Conservation (phyloP, 192 early-diverging fungal species). For the Podila epigama region DNA sequence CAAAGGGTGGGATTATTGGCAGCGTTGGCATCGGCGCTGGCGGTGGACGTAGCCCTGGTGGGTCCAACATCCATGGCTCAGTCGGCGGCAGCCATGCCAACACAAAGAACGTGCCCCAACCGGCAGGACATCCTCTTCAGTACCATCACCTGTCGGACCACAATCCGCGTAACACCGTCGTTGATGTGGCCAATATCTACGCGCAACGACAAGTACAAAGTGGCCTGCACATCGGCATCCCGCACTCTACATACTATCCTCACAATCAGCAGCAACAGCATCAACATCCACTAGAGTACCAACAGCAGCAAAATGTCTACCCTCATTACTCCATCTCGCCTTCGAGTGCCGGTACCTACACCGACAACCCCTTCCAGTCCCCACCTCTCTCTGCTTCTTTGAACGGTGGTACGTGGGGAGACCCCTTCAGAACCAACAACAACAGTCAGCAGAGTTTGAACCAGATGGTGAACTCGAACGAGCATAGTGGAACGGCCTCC, state of each 20-base stretch:
- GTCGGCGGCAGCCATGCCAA: background rate
- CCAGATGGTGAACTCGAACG: background rate
- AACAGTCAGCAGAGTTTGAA: slow-evolving; percentile 18
- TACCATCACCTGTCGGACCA: background rate
- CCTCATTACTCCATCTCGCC: slow-evolving; percentile 22
- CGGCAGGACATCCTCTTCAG: background rate
- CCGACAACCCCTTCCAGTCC: slow-evolving; percentile 17
- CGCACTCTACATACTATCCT: background rate
- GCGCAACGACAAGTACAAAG: background rate
- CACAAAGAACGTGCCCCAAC: background rate
- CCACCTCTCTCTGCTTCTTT: slow-evolving; percentile 10
- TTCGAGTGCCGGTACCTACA: slow-evolving; percentile 2
- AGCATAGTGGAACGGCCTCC: background rate
- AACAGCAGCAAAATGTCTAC: background rate
- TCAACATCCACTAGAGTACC: background rate
- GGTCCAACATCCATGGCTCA: slow-evolving; percentile 1
- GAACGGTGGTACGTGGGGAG: background rate
- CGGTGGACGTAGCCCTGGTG: slow-evolving; percentile 16
- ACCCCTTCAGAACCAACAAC: slow-evolving; percentile 26
- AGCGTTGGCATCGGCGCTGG: slow-evolving; percentile 14
- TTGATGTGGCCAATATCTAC: background rate
- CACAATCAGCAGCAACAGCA: background rate
- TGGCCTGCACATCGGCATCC: slow-evolving; percentile 8
- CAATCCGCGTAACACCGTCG: background rate
- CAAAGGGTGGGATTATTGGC: slow-evolving; percentile 13